Evolutionary conservation across 495 filamentous ascomycete species (phyloP).

Genomic region (Trichoderma asperelloides): DNA sequence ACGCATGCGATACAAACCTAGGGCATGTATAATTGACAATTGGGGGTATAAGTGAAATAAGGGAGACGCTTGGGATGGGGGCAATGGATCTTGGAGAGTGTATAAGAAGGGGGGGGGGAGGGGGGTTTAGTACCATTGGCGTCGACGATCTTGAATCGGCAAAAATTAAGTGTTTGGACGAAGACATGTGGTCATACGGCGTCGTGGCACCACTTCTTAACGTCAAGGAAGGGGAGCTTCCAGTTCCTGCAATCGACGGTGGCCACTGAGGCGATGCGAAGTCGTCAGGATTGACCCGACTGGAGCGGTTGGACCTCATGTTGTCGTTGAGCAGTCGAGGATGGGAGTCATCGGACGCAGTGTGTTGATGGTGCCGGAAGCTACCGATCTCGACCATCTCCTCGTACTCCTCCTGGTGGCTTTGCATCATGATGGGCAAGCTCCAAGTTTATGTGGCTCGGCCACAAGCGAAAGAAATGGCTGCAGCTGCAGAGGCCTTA

Average conservation of each 20-base stretch:
- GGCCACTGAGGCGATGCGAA: constrained; percentile 1
- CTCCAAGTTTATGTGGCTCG: background rate
- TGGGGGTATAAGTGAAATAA: background rate
- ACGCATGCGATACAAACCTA: background rate
- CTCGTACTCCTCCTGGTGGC: constrained; percentile 5
- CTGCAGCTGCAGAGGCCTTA: background rate
- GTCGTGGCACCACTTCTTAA: background rate
- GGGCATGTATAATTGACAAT: background rate
- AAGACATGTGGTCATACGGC: background rate
- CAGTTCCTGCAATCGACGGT: background rate
- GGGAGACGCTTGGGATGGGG: too few relatives aligned
- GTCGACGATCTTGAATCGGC: background rate
- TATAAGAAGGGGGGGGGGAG: background rate
- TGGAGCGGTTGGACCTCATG: constrained; percentile 5
- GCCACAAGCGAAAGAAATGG: constrained; percentile 3
- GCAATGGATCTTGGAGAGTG: too few relatives aligned
- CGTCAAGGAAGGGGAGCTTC: background rate
- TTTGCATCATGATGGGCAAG: background rate
- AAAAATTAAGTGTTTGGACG: background rate
- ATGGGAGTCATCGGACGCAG: background rate
- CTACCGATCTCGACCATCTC: background rate
- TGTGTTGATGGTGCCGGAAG: background rate
- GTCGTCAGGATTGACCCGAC: background rate
- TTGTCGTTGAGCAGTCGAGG: background rate
- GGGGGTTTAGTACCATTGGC: background rate